Evolutionary conservation across 2,329 filamentous ascomycete genomes (phyloP).

Genomic region (Cladosporium sp.): DNA sequence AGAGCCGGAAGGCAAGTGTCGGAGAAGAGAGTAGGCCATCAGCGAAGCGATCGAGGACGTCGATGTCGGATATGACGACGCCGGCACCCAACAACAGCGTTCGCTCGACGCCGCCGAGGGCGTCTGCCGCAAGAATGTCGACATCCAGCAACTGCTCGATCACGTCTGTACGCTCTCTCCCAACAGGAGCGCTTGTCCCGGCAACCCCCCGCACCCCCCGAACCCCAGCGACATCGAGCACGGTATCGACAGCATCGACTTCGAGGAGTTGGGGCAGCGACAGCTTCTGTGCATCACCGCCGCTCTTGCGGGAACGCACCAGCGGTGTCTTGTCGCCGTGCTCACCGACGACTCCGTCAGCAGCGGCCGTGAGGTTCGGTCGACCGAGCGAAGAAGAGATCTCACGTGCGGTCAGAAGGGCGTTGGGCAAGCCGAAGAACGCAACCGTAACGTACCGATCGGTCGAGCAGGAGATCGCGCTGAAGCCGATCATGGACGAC

Average conservation of each 20-base stretch:
- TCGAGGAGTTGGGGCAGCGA: background rate
- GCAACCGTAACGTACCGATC: background rate
- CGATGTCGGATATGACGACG: background rate
- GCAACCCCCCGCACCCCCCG: background rate
- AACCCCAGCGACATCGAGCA: background rate
- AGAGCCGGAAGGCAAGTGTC: background rate
- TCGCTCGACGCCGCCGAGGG: background rate
- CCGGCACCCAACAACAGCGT: background rate
- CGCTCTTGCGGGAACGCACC: background rate
- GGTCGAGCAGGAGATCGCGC: background rate
- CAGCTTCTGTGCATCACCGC: background rate
- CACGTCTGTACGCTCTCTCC: background rate
- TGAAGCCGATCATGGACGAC: background rate
- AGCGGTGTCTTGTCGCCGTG: background rate
- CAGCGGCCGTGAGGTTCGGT: background rate
- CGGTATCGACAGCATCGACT: background rate
- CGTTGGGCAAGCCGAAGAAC: background rate
- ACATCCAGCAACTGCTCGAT: background rate
- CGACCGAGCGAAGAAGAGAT: background rate
- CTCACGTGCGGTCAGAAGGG: background rate
- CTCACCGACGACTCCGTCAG: background rate
- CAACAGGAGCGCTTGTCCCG: too few relatives aligned
- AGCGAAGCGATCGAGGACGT: conserved; percentile 9
- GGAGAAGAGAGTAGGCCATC: background rate
- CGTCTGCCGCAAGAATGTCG: background rate